A percentile compares a stretch with the other conserved stretches of the same genome.
Conservation (phyloP, 306 rosid genomes). For the Luffa aegyptiaca region DNA sequence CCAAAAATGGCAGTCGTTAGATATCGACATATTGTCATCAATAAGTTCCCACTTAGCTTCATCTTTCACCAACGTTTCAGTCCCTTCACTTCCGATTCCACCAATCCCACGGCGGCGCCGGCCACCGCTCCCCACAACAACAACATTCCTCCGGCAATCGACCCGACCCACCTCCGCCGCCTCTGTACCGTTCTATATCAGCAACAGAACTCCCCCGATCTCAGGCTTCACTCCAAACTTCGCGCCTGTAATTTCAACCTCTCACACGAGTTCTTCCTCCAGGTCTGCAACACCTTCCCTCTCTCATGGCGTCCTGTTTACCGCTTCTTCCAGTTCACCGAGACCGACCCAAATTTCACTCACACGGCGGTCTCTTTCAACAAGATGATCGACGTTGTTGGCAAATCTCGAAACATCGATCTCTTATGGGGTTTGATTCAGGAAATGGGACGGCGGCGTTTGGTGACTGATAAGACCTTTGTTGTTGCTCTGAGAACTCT, state of each 20-base stretch:
- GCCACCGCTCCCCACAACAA: background rate
- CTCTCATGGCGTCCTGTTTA: slow-evolving; percentile 72
- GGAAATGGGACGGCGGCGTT: slow-evolving; percentile 37
- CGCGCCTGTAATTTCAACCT: slow-evolving; percentile 36
- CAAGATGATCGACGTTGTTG: slow-evolving; percentile 37
- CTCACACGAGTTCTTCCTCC: slow-evolving; percentile 84
- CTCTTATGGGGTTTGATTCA: slow-evolving; percentile 45
- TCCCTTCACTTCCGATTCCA: slow-evolving; percentile 5
- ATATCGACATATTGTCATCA: slow-evolving; percentile 1
- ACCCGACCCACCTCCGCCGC: slow-evolving; percentile 43
- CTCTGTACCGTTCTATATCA: slow-evolving; percentile 68
- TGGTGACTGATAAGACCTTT: slow-evolving; percentile 41
- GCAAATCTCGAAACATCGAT: slow-evolving; percentile 45
- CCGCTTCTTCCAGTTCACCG: slow-evolving; percentile 42
- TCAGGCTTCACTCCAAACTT: slow-evolving; percentile 58
- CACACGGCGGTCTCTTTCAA: slow-evolving; percentile 57
- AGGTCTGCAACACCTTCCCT: slow-evolving; percentile 75
- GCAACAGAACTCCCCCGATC: slow-evolving; percentile 57
- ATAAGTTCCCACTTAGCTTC: background rate
- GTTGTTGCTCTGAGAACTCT: slow-evolving; percentile 37
- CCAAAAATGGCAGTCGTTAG: background rate
- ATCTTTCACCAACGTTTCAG: slow-evolving; percentile 5
- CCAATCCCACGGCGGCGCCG: slow-evolving; percentile 3
- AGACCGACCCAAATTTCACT: slow-evolving; percentile 23
- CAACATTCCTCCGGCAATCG: slow-evolving; percentile 21